Evolutionary conservation across 768 basidiomycete genomes (phyloP).

Genomic region (Gymnopilus junonius): DNA sequence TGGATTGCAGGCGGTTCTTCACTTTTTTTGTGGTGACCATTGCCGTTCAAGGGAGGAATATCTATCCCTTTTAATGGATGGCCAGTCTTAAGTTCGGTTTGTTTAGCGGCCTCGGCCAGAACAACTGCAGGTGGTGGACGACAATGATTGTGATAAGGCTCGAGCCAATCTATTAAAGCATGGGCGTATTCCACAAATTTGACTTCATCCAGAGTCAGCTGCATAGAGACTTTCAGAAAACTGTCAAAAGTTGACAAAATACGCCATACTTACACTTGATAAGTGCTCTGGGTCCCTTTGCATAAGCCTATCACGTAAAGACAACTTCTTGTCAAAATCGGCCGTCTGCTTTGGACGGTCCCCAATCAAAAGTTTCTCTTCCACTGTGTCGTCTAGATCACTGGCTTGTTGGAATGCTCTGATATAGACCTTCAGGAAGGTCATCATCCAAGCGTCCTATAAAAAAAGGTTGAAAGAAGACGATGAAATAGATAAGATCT

Average conservation of each 20-base stretch:
- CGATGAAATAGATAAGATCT: background rate
- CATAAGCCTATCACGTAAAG: conserved; percentile 63
- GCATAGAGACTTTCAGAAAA: conserved; percentile 8
- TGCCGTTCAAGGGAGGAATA: conserved; percentile 46
- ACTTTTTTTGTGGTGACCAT: conserved; percentile 65
- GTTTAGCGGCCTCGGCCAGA: conserved; percentile 75
- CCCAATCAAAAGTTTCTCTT: conserved; percentile 81
- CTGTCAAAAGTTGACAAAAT: background rate
- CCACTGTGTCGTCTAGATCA: conserved; percentile 79
- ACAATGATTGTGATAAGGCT: conserved; percentile 73
- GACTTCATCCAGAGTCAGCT: conserved; percentile 73
- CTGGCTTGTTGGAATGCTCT: conserved; percentile 77
- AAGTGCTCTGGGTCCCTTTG: conserved; percentile 47
- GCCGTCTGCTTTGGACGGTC: conserved; percentile 74
- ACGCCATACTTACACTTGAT: conserved; percentile 32
- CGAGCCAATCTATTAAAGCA: conserved; percentile 75
- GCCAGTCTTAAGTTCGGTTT: conserved; percentile 72
- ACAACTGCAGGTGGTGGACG: conserved; percentile 74
- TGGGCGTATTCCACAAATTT: conserved; percentile 61
- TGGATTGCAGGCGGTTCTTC: conserved; percentile 71
- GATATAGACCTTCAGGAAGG: conserved; percentile 80
- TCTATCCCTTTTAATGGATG: conserved; percentile 70
- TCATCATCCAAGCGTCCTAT: conserved; percentile 73
- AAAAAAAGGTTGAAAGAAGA: background rate
- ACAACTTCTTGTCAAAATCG: conserved; percentile 50